phyloP scores from a whole-genome alignment of 768 basidiomycete species.

The Trametes cinnabarina region DNA sequence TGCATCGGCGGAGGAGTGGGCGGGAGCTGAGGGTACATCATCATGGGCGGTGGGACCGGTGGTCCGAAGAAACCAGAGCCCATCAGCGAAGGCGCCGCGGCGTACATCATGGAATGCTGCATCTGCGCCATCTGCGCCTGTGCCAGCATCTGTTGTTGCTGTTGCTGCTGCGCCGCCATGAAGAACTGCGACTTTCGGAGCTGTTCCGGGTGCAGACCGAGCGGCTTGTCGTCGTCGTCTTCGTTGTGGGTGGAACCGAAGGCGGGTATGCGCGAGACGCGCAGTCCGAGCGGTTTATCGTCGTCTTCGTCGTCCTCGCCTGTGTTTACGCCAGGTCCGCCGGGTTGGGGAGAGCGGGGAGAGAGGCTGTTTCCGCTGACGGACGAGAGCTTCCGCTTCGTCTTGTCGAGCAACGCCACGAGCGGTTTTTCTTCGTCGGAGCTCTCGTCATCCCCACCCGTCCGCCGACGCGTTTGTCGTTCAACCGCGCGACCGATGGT shows the following conservation, averaged over 20 bases:
- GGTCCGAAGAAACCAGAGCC: conserved; percentile 64
- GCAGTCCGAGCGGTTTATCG: conserved; percentile 66
- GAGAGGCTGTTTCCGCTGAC: conserved; percentile 36
- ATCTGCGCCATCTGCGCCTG: conserved; percentile 64
- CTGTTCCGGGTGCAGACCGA: conserved; percentile 76
- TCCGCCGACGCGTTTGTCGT: conserved; percentile 37
- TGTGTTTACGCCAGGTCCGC: background rate
- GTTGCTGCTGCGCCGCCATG: conserved; percentile 53
- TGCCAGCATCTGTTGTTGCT: conserved; percentile 66
- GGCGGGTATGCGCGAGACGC: conserved; percentile 67
- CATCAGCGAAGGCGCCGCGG: conserved; percentile 58
- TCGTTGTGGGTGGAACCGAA: conserved; percentile 24
- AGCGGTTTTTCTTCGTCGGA: conserved; percentile 75
- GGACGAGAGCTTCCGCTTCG: conserved; percentile 43
- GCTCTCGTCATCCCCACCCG: conserved; percentile 29
- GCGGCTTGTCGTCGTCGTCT: conserved; percentile 72
- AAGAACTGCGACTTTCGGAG: conserved; percentile 64
- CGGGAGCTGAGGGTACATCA: conserved; percentile 44
- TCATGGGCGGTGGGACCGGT: conserved; percentile 43
- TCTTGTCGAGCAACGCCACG: conserved; percentile 52
- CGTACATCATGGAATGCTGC: conserved; percentile 74
- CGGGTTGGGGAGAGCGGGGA: conserved; percentile 9
- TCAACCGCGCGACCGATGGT: conserved; percentile 56
- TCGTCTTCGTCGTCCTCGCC: conserved; percentile 47
- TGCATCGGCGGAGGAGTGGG: conserved; percentile 59